phyloP scores from a whole-genome alignment of 1,284 basidiomycete genomes.

The Takashimella tepidaria region DNA sequence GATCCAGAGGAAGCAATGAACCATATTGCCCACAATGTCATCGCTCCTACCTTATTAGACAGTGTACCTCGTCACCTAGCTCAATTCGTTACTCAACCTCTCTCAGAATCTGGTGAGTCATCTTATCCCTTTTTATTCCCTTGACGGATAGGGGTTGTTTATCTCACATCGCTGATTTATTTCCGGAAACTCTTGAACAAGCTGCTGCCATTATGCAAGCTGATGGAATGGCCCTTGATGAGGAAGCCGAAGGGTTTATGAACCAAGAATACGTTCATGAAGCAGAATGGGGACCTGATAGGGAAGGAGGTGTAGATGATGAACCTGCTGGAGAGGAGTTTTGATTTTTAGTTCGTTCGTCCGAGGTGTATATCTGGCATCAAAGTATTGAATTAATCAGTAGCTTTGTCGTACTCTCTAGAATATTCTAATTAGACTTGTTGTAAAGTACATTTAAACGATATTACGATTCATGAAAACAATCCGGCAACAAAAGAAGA shows the following conservation, averaged over 20 bases:
- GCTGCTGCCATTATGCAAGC: neutral
- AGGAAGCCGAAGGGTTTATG: constrained; percentile 18
- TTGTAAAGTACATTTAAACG: too few relatives aligned
- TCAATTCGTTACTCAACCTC: constrained; percentile 15
- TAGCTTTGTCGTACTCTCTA: too few relatives aligned
- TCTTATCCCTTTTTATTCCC: too few relatives aligned
- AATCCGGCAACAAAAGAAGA: too few relatives aligned
- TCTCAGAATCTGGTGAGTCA: neutral
- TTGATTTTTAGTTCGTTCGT: too few relatives aligned
- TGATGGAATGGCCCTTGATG: constrained; percentile 21
- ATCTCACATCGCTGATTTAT: too few relatives aligned
- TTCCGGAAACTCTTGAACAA: too few relatives aligned
- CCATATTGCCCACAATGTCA: constrained; percentile 60
- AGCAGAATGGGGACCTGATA: constrained; percentile 39
- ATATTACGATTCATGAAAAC: too few relatives aligned
- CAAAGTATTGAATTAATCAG: too few relatives aligned
- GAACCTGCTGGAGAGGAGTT: constrained; percentile 27
- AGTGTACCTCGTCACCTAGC: constrained; percentile 21
- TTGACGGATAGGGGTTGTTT: too few relatives aligned
- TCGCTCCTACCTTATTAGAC: constrained; percentile 25
- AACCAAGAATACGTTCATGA: constrained; percentile 42
- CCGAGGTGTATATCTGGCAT: too few relatives aligned
- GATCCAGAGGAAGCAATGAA: constrained; percentile 59
- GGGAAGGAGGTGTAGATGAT: constrained; percentile 39
- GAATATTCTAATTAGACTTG: too few relatives aligned